These are phyloP conservation scores for Boletus sensibilis DNA, from an alignment of 768 basidiomycete genomes.

Conservation along the genomic window DNA sequence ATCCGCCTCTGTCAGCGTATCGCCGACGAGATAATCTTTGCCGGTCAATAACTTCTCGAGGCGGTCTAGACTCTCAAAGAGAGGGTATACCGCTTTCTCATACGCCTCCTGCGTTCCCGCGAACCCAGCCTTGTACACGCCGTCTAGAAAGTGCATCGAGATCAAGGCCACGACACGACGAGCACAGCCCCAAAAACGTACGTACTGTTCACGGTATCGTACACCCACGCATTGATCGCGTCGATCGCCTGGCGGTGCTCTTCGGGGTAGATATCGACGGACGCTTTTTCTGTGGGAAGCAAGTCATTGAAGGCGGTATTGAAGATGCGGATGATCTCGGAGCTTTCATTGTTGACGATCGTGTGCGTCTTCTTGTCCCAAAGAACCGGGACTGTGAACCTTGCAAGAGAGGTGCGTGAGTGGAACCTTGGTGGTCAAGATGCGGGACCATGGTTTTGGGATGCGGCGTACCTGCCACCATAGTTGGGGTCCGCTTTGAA, in stretches of 20 bases:
- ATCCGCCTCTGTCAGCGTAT: conserved; percentile 79
- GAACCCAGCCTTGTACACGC: conserved; percentile 89
- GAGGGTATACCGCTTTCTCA: conserved; percentile 64
- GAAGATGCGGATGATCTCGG: conserved; percentile 93
- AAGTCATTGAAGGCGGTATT: conserved; percentile 81
- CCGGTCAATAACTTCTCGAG: conserved; percentile 75
- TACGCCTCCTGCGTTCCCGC: conserved; percentile 82
- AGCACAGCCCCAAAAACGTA: conserved; percentile 13
- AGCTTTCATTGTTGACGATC: conserved; percentile 94
- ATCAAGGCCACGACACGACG: not conserved
- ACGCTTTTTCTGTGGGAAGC: conserved; percentile 61
- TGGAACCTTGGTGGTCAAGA: no score
- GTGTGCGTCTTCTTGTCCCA: conserved; percentile 90
- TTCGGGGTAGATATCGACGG: conserved; percentile 77
- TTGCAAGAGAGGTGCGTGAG: conserved; percentile 11
- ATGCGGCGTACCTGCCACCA: conserved; percentile 54
- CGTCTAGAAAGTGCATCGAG: conserved; percentile 45
- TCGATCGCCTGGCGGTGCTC: conserved; percentile 76
- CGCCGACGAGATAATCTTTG: conserved; percentile 84
- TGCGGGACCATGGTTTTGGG: not conserved
- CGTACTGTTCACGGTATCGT: conserved; percentile 81
- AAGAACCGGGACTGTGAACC: conserved; percentile 86
- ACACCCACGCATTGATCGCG: conserved; percentile 81
- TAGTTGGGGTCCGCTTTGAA: conserved; percentile 72
- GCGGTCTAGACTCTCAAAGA: conserved; percentile 80